Evolutionary conservation across 306 rosid species (phyloP).

Genomic region (Cucurbita ficifolia): DNA sequence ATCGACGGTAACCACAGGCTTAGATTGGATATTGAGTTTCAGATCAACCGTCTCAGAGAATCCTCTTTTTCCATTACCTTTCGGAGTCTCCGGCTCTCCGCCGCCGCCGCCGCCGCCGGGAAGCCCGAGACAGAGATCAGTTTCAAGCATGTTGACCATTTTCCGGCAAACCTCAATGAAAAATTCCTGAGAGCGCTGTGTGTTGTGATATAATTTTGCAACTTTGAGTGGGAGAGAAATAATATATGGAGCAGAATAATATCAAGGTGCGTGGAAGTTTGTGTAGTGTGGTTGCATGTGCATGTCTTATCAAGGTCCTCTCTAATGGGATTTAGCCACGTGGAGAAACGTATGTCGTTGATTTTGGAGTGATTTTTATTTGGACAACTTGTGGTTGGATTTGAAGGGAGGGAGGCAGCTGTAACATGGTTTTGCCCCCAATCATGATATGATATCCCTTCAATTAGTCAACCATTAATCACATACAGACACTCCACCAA

Average conservation of each 20-base stretch:
- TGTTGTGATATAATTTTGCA: conserved; percentile 1
- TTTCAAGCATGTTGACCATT: conserved; percentile 48
- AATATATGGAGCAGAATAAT: conserved; percentile 30
- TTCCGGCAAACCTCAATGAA: conserved; percentile 16
- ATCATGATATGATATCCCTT: neutral
- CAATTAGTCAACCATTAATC: conserved; percentile 8
- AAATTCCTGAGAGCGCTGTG: neutral
- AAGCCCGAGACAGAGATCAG: conserved; percentile 84
- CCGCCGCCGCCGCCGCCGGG: conserved; percentile 46
- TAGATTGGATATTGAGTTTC: conserved; percentile 54
- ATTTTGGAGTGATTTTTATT: conserved; percentile 12
- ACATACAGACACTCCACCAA: neutral
- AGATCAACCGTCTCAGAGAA: conserved; percentile 88
- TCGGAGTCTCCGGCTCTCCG: conserved; percentile 35
- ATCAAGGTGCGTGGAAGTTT: conserved; percentile 23
- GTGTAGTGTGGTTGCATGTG: conserved; percentile 46
- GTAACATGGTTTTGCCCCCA: conserved; percentile 12
- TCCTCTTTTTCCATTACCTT: conserved; percentile 65
- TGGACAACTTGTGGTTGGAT: conserved; percentile 7
- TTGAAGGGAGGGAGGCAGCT: conserved; percentile 29
- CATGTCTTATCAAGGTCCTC: conserved; percentile 19
- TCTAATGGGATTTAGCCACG: conserved; percentile 10
- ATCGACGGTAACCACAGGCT: conserved; percentile 23
- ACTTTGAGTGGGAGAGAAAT: neutral
- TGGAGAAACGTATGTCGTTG: conserved; percentile 24